Conservation (phyloP, 805 yeast species). For the Myxozyma mucilagina region DNA sequence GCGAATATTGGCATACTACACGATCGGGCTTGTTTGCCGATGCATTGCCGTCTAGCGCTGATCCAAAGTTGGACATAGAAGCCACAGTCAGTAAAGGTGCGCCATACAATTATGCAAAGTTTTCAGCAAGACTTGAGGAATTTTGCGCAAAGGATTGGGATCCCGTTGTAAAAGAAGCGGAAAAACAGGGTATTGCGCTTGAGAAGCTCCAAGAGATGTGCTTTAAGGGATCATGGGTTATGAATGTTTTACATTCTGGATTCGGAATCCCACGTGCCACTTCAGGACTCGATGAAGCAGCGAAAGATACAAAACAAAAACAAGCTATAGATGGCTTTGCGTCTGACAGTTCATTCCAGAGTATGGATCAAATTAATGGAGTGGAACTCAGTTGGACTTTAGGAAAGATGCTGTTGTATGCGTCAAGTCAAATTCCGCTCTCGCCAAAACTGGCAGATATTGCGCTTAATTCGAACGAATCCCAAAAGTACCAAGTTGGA, state of each 20-base stretch:
- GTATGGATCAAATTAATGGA: conserved; percentile 77
- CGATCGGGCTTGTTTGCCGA: conserved; percentile 21
- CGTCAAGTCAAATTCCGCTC: conserved; percentile 61
- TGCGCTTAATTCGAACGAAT: not conserved
- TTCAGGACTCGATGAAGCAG: conserved; percentile 40
- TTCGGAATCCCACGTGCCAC: conserved; percentile 73
- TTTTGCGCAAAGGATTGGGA: conserved; percentile 82
- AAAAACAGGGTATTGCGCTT: conserved; percentile 57
- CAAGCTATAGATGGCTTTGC: conserved; percentile 9
- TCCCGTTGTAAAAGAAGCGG: conserved; percentile 48
- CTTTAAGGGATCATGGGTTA: conserved; percentile 93
- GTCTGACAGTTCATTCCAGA: conserved; percentile 59
- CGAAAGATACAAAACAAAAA: conserved; percentile 19
- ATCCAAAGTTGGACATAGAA: not conserved
- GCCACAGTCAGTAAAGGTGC: conserved; percentile 54
- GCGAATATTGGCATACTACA: conserved; percentile 92
- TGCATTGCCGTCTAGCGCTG: conserved; percentile 7
- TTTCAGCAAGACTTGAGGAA: conserved; percentile 62
- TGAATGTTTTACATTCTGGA: conserved; percentile 87
- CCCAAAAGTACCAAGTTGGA: conserved; percentile 12
- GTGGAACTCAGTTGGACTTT: conserved; percentile 93
- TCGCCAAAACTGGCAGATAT: conserved; percentile 1
- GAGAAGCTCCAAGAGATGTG: conserved; percentile 73
- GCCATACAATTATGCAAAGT: conserved; percentile 71
- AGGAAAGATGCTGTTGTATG: conserved; percentile 82